Evolutionary conservation across 129 eudicot species (phyloP), one percentile per base, ranked within the genome.

Genomic region (Flaveria robusta): DNA sequence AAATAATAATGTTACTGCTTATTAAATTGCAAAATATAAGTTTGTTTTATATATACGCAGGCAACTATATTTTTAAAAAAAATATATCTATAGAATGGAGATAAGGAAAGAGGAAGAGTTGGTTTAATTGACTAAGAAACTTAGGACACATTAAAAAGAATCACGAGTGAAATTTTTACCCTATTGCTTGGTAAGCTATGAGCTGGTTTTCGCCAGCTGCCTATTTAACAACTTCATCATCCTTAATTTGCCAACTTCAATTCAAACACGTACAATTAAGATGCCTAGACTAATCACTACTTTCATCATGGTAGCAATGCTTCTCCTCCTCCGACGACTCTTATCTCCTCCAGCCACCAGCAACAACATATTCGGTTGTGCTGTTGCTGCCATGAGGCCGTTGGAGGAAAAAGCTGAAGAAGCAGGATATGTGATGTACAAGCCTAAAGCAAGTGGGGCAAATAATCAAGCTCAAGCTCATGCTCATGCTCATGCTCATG

Each of bases 161-260:
- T 80, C 83, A 80, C 83, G 79, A 66, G 83, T 7, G 34, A 73
- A 73, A 29, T 54, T 34, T 43, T 65, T 42, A 23, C 31, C 56
- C 74, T 75, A 72, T 73, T 78, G 76, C 83, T 37, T 71, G 47
- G 77, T 71, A 88, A 71, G 79, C 71, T 29, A 83, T 83, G 90
- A 85, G 93, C 85, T 88, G 92, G 80, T 78, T 62, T 82, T 74
- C 76, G n/a, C n/a, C n/a, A n/a, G n/a, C n/a, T n/a, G n/a, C n/a
- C 86, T 77, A 85, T 82, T 74, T 83, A 88, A 85, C 62, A 51
- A 62, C 79, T 29, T 47, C 42, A 27, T 29, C 66, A n/a, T 11
- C 0, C 0, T 42, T 42, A 42, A 42, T 31, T n/a, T 26, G 10
- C 29, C 76, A 82, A 84, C 46, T 59, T 66, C 62, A 71, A 24